phyloP scores from a whole-genome alignment of 768 basidiomycete genomes.

The Panus rudis region DNA sequence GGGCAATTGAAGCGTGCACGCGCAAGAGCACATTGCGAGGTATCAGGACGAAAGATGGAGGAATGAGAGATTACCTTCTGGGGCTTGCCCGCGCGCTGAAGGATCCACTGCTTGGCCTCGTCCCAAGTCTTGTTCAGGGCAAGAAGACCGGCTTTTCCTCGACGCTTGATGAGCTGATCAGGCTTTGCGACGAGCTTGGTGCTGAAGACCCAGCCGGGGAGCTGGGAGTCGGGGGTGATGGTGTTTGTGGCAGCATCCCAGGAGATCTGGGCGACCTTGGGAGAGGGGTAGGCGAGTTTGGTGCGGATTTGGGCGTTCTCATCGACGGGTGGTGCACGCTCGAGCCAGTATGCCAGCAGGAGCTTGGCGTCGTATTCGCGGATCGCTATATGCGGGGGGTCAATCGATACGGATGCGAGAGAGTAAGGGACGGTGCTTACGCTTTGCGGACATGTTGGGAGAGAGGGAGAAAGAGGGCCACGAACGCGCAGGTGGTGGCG shows the following conservation, averaged over 20 bases:
- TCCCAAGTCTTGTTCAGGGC: slow-evolving; percentile 91
- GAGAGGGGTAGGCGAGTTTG: slow-evolving; percentile 55
- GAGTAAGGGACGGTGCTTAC: slow-evolving; percentile 6
- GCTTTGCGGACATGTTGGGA: slow-evolving; percentile 25
- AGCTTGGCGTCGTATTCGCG: slow-evolving; percentile 99
- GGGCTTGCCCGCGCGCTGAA: slow-evolving; percentile 83
- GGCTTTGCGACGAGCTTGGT: slow-evolving; percentile 93
- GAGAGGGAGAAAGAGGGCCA: slow-evolving; percentile 7
- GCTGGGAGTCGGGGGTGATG: slow-evolving; percentile 49
- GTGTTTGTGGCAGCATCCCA: slow-evolving; percentile 70
- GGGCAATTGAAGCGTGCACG: neutral
- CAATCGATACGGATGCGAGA: neutral
- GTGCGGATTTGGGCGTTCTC: slow-evolving; percentile 47
- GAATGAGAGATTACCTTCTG: slow-evolving; percentile 58
- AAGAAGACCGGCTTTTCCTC: slow-evolving; percentile 95
- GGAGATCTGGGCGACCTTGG: slow-evolving; percentile 80
- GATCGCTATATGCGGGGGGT: slow-evolving; percentile 46
- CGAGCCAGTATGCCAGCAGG: slow-evolving; percentile 94
- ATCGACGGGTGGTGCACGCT: slow-evolving; percentile 77
- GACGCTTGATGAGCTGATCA: slow-evolving; percentile 98
- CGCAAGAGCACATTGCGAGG: neutral
- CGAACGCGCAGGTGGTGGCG: slow-evolving; percentile 8
- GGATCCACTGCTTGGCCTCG: slow-evolving; percentile 83
- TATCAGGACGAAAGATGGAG: neutral
- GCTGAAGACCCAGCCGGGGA: slow-evolving; percentile 78